Conservation (phyloP, 2,329 filamentous ascomycete species). For the Arthrobotrys entomopaga region DNA sequence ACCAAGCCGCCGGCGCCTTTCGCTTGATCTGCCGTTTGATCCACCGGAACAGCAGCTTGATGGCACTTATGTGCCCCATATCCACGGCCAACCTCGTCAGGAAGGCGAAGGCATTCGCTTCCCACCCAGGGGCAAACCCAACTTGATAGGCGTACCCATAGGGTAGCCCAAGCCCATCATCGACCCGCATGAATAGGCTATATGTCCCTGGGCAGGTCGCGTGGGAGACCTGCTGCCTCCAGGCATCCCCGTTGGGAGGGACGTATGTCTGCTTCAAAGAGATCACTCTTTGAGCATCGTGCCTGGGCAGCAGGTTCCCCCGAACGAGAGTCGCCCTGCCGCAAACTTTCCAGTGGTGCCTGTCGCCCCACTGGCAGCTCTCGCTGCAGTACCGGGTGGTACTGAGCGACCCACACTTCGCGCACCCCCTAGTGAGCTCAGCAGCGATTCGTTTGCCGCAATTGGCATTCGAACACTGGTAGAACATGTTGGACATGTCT, state of each 20-base stretch:
- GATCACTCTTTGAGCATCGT: slow-evolving; percentile 6
- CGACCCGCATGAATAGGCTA: slow-evolving; percentile 26
- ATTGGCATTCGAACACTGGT: slow-evolving; percentile 30
- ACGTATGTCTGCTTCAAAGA: slow-evolving; percentile 14
- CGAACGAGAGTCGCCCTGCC: slow-evolving; percentile 6
- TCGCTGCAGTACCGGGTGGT: slow-evolving; percentile 34
- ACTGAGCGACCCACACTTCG: slow-evolving; percentile 20
- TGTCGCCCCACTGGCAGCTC: slow-evolving; percentile 30
- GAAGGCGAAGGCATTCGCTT: slow-evolving; percentile 32
- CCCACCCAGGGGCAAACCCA: slow-evolving; percentile 32
- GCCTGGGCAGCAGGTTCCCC: slow-evolving; percentile 7
- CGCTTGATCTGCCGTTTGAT: slow-evolving; percentile 35
- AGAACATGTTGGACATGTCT: slow-evolving; percentile 28
- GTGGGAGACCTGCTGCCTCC: slow-evolving; percentile 36
- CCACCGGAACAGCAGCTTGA: slow-evolving; percentile 30
- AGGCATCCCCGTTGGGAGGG: slow-evolving; percentile 20
- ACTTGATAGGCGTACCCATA: slow-evolving; percentile 25
- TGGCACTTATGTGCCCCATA: slow-evolving; percentile 18
- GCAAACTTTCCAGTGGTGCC: slow-evolving; percentile 27
- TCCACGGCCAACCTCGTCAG: slow-evolving; percentile 26
- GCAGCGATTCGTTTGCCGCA: slow-evolving; percentile 33
- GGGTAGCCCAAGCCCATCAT: slow-evolving; percentile 17
- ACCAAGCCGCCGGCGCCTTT: slow-evolving; percentile 24
- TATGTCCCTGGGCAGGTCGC: slow-evolving; percentile 24
- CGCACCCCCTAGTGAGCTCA: slow-evolving; percentile 17